Evolutionary conservation across 2,329 filamentous ascomycete genomes (phyloP), one percentile per base, ranked within the genome.

Genomic region (Botrytis hyacinthi): DNA sequence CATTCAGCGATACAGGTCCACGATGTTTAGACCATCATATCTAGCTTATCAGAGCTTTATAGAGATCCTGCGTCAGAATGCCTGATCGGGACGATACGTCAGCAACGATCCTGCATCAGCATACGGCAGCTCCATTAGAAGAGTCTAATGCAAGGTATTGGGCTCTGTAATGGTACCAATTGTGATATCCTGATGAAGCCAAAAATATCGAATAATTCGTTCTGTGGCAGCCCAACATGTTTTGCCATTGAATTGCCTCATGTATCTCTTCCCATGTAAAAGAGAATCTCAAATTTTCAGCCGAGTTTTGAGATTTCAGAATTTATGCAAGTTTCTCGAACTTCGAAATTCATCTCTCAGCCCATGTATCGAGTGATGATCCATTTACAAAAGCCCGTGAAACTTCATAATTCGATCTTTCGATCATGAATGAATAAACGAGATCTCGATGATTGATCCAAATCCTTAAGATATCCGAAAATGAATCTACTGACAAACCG

Each of bases 11-110:
- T 54, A n/a, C 3, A 6, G 26, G 9, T n/a, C 7, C 48, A 54
- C 14, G 26, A 1, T n/a, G 0, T n/a, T 54, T n/a, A 14, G 10
- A 54, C 3, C 6, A 1, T 16, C 1, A 7, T 54, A 54, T 0
- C 12, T 1, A 54, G 48, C 26, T 7, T 16, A n/a, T 12, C 26
- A 54, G 48, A 54, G 2, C 26, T 54, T n/a, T 7, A n/a, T n/a
- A 14, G 10, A 51, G 26, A 54, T n/a, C 12, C 14, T 54, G 48
- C 6, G 14, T 18, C 7, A 18, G 6, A 29, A 29, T 18, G 1
- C 14, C 6, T 14, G 16, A 29, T 57, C 6, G 1, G 51, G n/a
- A 29, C 7, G n/a, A 18, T 29, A 57, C 14, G 9, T 18, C 4
- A 57, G n/a, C 1, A 57, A 14, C 9, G n/a, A 57, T 4, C 8